Conservation (phyloP, 1,284 basidiomycete genomes). For the Abortiporus biennis region DNA sequence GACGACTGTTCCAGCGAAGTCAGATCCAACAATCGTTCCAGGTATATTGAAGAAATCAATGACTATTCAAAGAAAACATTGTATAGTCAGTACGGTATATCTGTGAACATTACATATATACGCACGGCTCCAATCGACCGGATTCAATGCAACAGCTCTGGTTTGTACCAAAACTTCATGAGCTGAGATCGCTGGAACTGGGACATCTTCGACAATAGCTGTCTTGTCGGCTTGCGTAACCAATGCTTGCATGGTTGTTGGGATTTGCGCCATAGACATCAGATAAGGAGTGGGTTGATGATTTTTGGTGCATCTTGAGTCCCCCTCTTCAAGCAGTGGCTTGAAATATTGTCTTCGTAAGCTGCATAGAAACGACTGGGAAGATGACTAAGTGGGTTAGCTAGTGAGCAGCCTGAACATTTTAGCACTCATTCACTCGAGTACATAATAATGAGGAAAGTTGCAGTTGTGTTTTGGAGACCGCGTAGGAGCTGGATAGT, state of each 20-base stretch:
- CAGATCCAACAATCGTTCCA: conserved; percentile 17
- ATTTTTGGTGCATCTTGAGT: too few species aligned
- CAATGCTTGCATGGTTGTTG: conserved; percentile 9
- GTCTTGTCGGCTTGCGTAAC: conserved; percentile 7
- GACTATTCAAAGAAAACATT: conserved; percentile 21
- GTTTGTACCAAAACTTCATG: conserved; percentile 19
- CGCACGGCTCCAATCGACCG: conserved; percentile 17
- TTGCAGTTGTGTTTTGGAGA: too few species aligned
- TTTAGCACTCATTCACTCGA: too few species aligned
- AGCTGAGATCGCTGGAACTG: conserved; percentile 11
- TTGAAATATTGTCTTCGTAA: too few species aligned
- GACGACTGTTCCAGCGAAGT: conserved; percentile 17
- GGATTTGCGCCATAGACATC: too few species aligned
- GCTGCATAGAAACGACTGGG: too few species aligned
- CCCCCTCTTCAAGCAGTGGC: too few species aligned
- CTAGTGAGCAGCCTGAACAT: too few species aligned
- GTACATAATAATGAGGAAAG: too few species aligned
- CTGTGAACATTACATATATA: conserved; percentile 15
- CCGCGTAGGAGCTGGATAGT: too few species aligned
- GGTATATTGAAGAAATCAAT: conserved; percentile 4
- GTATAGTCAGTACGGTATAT: conserved; percentile 8
- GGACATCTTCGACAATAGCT: conserved; percentile 7
- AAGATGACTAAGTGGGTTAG: too few species aligned
- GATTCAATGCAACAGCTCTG: conserved; percentile 18
- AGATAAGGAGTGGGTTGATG: too few species aligned